These are phyloP conservation scores for Penicillium riverlandense DNA, from an alignment of 495 filamentous ascomycete genomes.

Conservation along the genomic window DNA sequence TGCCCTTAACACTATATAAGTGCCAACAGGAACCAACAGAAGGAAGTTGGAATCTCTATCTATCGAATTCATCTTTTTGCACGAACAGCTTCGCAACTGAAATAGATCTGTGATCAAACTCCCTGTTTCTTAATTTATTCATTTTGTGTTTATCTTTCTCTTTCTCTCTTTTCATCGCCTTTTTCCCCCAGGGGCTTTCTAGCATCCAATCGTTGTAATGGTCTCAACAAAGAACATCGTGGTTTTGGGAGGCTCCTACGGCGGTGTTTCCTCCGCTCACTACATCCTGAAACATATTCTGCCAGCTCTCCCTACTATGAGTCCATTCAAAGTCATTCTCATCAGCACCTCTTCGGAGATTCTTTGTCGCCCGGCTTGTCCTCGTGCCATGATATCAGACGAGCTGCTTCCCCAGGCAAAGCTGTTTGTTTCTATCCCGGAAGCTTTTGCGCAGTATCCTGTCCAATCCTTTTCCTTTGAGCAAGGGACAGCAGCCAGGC, in stretches of 20 bases:
- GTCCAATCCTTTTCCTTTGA: conserved; percentile 22
- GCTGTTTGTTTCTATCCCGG: conserved; percentile 37
- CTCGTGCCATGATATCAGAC: conserved; percentile 41
- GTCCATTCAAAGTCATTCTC: conserved; percentile 27
- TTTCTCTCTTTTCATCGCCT: too few relatives aligned
- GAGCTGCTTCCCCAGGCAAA: conserved; percentile 37
- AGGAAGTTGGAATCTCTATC: too few relatives aligned
- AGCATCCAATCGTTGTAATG: too few relatives aligned
- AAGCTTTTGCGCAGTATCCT: conserved; percentile 35
- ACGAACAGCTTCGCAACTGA: too few relatives aligned
- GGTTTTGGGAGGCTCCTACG: conserved; percentile 49
- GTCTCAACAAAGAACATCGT: conserved; percentile 30
- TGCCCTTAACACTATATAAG: too few relatives aligned
- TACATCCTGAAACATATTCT: conserved; percentile 46
- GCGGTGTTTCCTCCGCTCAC: conserved; percentile 42
- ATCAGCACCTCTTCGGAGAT: conserved; percentile 36
- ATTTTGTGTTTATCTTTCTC: too few relatives aligned
- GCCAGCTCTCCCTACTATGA: conserved; percentile 25
- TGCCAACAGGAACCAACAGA: too few relatives aligned
- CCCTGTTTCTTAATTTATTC: too few relatives aligned
- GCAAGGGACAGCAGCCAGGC: conserved; percentile 23
- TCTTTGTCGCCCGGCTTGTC: conserved; percentile 37
- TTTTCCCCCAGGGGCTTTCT: too few relatives aligned
- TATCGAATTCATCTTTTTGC: too few relatives aligned
- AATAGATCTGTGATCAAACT: too few relatives aligned